Evolutionary conservation across 305 asterid species (phyloP).

Genomic region (Striga hermonthica): DNA sequence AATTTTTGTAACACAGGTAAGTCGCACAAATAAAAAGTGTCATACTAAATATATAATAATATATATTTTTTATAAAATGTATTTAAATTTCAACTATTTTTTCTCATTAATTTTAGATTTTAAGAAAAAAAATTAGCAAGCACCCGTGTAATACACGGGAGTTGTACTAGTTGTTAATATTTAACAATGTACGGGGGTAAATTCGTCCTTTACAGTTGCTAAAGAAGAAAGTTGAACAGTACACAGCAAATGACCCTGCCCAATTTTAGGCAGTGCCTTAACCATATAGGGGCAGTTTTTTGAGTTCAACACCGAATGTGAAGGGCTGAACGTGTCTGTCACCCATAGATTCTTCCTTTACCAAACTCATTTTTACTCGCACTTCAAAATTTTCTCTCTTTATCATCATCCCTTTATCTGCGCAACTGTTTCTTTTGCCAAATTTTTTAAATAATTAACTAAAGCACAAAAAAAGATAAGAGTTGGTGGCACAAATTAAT

Average conservation of each 20-base stretch:
- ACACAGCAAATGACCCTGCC: constrained; percentile 15
- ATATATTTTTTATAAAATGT: no score
- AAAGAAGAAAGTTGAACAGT: constrained; percentile 17
- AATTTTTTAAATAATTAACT: neutral
- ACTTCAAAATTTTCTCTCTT: constrained; percentile 1
- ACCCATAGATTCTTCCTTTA: constrained; percentile 34
- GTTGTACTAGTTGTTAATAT: no score
- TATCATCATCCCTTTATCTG: neutral
- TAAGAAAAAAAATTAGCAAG: no score
- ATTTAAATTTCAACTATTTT: no score
- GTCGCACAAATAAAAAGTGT: no score
- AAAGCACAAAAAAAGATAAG: neutral
- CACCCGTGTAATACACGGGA: no score
- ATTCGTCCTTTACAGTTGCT: neutral
- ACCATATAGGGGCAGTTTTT: constrained; percentile 27
- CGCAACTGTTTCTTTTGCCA: neutral
- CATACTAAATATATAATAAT: no score
- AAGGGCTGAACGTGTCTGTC: constrained; percentile 56
- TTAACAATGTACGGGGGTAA: constrained; percentile 15
- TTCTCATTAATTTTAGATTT: no score
- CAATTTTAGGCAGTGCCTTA: constrained; percentile 29
- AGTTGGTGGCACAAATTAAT: neutral
- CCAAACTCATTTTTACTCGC: neutral
- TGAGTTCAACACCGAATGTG: constrained; percentile 38
- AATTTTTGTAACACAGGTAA: no score